Percentiles rank a stretch among this genome's conserved stretches.
Conservation (phyloP, 768 basidiomycete species). For the Chalciporus chontae region DNA sequence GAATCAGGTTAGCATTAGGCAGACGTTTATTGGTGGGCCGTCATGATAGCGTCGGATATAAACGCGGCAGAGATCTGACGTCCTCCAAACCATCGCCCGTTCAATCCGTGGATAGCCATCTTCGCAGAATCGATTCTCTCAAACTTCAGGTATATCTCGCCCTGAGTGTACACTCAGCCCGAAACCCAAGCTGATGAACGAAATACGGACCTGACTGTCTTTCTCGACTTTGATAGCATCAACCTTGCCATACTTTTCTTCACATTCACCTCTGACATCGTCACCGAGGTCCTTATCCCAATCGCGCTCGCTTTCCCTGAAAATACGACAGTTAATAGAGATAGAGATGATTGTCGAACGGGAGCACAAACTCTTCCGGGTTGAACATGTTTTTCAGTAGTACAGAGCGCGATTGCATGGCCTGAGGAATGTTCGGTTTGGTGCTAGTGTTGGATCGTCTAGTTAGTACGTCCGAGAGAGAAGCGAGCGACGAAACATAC, state of each 20-base stretch:
- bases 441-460: constrained; percentile 39
- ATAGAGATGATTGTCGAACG: background rate
- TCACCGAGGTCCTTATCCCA: constrained; percentile 97
- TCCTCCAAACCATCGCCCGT: constrained; percentile 97
- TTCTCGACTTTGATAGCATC: constrained; percentile 89
- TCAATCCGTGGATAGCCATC: constrained; percentile 83
- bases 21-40: constrained; percentile 68
- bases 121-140: constrained; percentile 73
- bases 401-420: constrained; percentile 87
- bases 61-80: constrained; percentile 82
- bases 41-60: constrained; percentile 93
- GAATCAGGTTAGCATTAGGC: constrained; percentile 22
- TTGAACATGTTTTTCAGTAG: constrained; percentile 95
- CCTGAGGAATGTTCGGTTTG: constrained; percentile 76
- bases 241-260: constrained; percentile 85
- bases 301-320: constrained; percentile 89
- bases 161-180: constrained; percentile 44
- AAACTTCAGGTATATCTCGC: constrained; percentile 97
- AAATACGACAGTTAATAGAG: constrained; percentile 6
- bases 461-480: constrained; percentile 11
- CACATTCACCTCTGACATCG: constrained; percentile 93
- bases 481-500: constrained; percentile 39
- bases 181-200: background rate
- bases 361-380: constrained; percentile 79
- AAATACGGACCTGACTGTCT: constrained; percentile 75